Conservation (phyloP, 2,329 filamentous ascomycete genomes). For the Pseudogymnoascus sp. region DNA sequence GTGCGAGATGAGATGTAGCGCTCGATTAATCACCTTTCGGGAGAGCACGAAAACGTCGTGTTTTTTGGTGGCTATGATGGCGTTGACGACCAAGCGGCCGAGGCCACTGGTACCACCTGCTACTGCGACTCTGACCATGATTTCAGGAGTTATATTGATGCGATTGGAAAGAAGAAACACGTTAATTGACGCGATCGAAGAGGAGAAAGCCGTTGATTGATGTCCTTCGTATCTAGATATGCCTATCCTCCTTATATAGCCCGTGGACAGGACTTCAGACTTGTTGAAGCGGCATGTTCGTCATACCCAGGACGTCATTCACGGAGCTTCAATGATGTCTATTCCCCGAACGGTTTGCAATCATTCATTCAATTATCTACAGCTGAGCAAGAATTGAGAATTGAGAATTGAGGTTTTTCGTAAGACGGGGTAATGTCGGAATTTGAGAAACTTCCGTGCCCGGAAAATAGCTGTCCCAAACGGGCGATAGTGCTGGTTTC, state of each 20-base stretch:
- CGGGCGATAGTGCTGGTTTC: background rate
- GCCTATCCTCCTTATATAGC: background rate
- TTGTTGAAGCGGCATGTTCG: background rate
- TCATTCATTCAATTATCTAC: background rate
- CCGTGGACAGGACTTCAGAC: background rate
- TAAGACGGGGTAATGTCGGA: background rate
- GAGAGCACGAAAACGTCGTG: conserved; percentile 25
- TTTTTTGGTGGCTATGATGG: conserved; percentile 21
- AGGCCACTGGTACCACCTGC: conserved; percentile 24
- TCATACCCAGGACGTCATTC: background rate
- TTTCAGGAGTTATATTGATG: conserved; percentile 7
- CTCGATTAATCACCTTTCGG: conserved; percentile 19
- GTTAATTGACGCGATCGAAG: background rate
- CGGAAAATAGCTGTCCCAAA: background rate
- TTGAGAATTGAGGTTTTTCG: background rate
- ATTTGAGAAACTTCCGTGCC: background rate
- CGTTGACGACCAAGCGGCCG: conserved; percentile 21
- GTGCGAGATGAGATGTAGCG: too few relatives aligned
- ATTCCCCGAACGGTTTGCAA: background rate
- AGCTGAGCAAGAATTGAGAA: background rate
- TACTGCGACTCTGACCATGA: conserved; percentile 24
- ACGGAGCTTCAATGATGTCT: background rate
- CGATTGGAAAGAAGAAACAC: background rate
- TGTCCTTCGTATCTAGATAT: background rate
- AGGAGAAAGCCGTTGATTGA: background rate